Percentiles rank a stretch among this genome's conserved stretches.
These are phyloP conservation scores for Aquilaria agallochum DNA, from an alignment of 441 rosid genomes.

Conservation along the genomic window DNA sequence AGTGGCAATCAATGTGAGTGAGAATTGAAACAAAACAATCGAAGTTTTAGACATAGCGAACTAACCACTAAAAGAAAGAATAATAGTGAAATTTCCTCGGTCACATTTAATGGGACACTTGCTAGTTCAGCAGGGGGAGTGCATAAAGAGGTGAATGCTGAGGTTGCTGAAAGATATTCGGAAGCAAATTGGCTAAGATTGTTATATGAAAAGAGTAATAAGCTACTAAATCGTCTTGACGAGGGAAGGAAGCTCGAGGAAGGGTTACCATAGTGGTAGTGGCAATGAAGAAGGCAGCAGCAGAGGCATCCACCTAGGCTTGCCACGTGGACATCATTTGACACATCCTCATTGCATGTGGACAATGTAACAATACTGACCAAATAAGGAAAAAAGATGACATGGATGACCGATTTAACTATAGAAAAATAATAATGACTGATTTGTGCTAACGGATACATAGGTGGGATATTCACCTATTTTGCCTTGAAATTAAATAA, in stretches of 20 bases:
- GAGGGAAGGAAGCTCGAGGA: constrained; percentile 26
- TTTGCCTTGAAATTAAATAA: no score
- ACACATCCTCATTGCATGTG: no score
- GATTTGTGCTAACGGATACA: no score
- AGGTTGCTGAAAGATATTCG: constrained; percentile 63
- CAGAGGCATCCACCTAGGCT: neutral
- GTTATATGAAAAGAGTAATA: constrained; percentile 26
- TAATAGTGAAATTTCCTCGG: constrained; percentile 39
- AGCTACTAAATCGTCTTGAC: constrained; percentile 24
- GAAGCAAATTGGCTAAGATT: constrained; percentile 34
- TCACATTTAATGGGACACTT: constrained; percentile 78
- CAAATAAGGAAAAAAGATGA: no score
- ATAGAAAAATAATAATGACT: no score
- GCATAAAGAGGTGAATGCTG: constrained; percentile 58
- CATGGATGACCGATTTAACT: no score
- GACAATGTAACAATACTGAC: no score
- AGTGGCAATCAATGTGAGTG: constrained; percentile 20
- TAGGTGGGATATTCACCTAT: no score
- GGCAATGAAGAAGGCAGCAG: constrained; percentile 20
- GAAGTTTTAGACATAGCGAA: constrained; percentile 7
- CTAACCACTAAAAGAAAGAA: constrained; percentile 4
- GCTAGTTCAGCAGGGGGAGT: constrained; percentile 23
- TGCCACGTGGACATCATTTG: no score
- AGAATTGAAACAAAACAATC: constrained; percentile 2
- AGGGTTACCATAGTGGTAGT: constrained; percentile 15